Conservation (phyloP, 495 filamentous ascomycete species). For the Physcia stellaris region DNA sequence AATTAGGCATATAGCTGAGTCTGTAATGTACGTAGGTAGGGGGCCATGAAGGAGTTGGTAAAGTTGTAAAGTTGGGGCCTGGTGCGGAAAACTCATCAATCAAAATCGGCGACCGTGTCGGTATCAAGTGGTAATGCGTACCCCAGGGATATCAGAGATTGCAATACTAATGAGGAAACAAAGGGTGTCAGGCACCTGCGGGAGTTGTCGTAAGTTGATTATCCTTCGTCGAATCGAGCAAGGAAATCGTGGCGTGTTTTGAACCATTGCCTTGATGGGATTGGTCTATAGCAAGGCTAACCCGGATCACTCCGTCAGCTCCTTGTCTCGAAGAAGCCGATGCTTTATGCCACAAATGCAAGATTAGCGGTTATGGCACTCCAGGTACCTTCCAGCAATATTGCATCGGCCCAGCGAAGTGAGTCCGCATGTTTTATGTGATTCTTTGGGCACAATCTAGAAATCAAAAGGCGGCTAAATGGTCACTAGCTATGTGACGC, state of each 20-base stretch:
- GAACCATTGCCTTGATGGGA: too few species aligned
- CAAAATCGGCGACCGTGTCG: slow-evolving; percentile 51
- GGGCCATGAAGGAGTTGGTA: slow-evolving; percentile 49
- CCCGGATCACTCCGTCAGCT: too few species aligned
- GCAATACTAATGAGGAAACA: too few species aligned
- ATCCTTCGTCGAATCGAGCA: slow-evolving; percentile 22
- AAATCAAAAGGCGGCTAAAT: too few species aligned
- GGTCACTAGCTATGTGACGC: slow-evolving; percentile 59
- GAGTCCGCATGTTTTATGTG: too few species aligned
- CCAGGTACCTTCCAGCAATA: slow-evolving; percentile 67
- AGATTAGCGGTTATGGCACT: slow-evolving; percentile 33
- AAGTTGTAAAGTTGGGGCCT: slow-evolving; percentile 46
- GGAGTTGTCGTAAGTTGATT: too few species aligned
- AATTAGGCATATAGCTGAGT: too few species aligned
- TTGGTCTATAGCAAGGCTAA: too few species aligned
- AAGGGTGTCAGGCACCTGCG: slow-evolving; percentile 31
- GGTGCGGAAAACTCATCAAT: slow-evolving; percentile 36
- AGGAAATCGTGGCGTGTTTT: too few species aligned
- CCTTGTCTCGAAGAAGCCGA: slow-evolving; percentile 47
- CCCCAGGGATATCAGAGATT: too few species aligned
- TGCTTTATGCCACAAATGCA: slow-evolving; percentile 42
- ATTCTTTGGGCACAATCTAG: neutral
- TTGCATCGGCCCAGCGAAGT: slow-evolving; percentile 45
- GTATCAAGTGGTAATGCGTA: slow-evolving; percentile 50
- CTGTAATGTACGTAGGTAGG: too few species aligned